Percentiles rank a stretch among this genome's conserved stretches.
Conservation (phyloP, 495 filamentous ascomycete genomes). For the Neurospora africana region DNA sequence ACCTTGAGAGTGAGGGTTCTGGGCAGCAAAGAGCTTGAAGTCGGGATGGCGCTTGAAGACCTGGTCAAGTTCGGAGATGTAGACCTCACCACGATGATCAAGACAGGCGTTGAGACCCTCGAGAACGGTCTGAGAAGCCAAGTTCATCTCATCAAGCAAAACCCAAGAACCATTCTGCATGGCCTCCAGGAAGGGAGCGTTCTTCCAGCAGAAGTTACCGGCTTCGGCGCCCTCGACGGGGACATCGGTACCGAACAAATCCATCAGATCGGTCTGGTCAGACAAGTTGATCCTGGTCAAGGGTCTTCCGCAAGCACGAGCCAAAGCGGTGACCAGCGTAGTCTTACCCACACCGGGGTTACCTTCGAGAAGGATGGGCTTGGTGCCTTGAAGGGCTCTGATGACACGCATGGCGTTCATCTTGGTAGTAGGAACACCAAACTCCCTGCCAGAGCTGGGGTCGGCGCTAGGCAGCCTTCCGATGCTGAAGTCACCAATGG, state of each 20-base stretch:
- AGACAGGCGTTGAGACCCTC: conserved; percentile 96
- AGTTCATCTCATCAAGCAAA: conserved; percentile 95
- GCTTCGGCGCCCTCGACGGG: conserved; percentile 80
- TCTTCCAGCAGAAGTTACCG: conserved; percentile 87
- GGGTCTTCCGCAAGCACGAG: conserved; percentile 62
- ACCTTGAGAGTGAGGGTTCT: conserved; percentile 96
- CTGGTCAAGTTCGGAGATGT: conserved; percentile 87
- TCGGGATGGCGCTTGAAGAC: conserved; percentile 81
- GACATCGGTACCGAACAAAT: conserved; percentile 94
- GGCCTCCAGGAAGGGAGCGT: conserved; percentile 87
- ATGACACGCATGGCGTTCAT: conserved; percentile 83
- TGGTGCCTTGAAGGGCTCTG: conserved; percentile 77
- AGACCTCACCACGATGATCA: conserved; percentile 93
- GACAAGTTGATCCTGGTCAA: conserved; percentile 93
- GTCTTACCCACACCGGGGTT: conserved; percentile 98
- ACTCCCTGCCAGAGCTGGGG: conserved; percentile 56
- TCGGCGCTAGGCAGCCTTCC: conserved; percentile 31
- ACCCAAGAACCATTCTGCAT: conserved; percentile 98
- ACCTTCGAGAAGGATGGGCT: conserved; percentile 89
- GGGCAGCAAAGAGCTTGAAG: conserved; percentile 88
- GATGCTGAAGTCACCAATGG: conserved; percentile 66
- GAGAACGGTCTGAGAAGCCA: conserved; percentile 92
- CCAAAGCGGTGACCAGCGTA: conserved; percentile 75
- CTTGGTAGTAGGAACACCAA: conserved; percentile 81
- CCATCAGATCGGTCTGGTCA: conserved; percentile 94